These are phyloP conservation scores for Phialemonium atrogriseum DNA, from an alignment of 2,329 filamentous ascomycete genomes.

Conservation along the genomic window DNA sequence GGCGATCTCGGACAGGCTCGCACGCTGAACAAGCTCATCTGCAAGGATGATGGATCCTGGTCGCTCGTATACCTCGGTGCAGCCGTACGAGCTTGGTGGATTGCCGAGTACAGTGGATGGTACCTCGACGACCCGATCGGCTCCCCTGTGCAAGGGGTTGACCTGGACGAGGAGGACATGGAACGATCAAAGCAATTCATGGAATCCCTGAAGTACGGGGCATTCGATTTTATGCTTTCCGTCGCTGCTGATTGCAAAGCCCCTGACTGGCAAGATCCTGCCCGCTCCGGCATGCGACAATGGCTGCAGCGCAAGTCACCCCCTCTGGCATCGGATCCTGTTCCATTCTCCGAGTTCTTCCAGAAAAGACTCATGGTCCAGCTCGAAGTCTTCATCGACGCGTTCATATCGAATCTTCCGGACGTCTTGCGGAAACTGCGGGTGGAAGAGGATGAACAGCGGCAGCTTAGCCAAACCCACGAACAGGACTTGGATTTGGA, in stretches of 20 bases:
- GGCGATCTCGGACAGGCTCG: conserved; percentile 61
- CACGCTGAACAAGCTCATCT: conserved; percentile 60
- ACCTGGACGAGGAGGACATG: conserved; percentile 61
- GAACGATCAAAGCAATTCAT: conserved; percentile 66
- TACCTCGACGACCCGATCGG: conserved; percentile 66
- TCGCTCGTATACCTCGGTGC: conserved; percentile 68
- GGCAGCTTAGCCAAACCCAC: conserved; percentile 56
- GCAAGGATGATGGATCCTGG: conserved; percentile 64
- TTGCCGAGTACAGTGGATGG: conserved; percentile 86
- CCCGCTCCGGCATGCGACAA: conserved; percentile 71
- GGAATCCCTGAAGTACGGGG: conserved; percentile 75
- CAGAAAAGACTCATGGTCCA: conserved; percentile 67
- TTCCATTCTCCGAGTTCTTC: conserved; percentile 64
- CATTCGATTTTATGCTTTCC: conserved; percentile 84
- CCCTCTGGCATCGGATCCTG: conserved; percentile 56
- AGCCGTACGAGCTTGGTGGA: conserved; percentile 75
- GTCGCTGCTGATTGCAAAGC: conserved; percentile 74
- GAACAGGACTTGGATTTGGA: conserved; percentile 71
- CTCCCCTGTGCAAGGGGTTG: conserved; percentile 49
- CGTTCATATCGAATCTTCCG: conserved; percentile 91
- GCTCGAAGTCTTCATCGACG: conserved; percentile 80
- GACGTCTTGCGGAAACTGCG: conserved; percentile 82
- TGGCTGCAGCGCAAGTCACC: conserved; percentile 77
- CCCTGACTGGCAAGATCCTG: conserved; percentile 80
- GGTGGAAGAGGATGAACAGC: conserved; percentile 81